Evolutionary conservation across 73 alveolate species (phyloP).

Genomic region (Paramecium sonneborni): DNA sequence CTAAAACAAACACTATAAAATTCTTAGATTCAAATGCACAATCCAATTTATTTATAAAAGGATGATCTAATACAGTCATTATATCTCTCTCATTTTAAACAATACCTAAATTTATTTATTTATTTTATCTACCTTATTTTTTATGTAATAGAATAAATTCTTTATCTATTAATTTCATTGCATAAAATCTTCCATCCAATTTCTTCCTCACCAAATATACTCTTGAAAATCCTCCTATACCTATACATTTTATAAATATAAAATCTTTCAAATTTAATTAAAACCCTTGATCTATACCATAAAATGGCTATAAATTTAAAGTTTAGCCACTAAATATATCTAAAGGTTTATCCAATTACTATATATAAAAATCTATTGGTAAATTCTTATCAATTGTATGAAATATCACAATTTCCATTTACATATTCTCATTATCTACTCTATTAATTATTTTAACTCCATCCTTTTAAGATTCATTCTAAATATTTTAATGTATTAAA

Average conservation of each 20-base stretch:
- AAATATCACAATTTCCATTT: background rate
- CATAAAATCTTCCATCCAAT: constrained; percentile 84
- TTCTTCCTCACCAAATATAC: constrained; percentile 81
- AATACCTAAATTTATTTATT: constrained; percentile 40
- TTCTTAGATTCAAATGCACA: constrained; percentile 79
- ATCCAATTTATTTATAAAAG: constrained; percentile 76
- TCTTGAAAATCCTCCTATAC: constrained; percentile 86
- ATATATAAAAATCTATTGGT: constrained; percentile 1
- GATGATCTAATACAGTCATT: constrained; percentile 71
- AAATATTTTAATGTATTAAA: background rate
- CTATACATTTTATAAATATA: constrained; percentile 76
- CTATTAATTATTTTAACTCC: background rate
- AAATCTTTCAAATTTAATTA: constrained; percentile 44
- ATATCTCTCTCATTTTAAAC: constrained; percentile 68
- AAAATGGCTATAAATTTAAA: constrained; percentile 23
- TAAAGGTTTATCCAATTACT: background rate
- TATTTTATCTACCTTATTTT: constrained; percentile 64
- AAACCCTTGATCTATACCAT: background rate
- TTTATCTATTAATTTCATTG: constrained; percentile 82
- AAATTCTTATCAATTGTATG: constrained; percentile 21
- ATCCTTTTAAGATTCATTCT: background rate
- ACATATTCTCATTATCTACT: background rate
- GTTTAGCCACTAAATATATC: constrained; percentile 14
- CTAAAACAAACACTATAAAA: constrained; percentile 76
- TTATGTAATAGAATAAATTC: constrained; percentile 71